Evolutionary conservation across 2,329 filamentous ascomycete species (phyloP), one percentile per base, ranked within the genome.

Genomic region (Aspergillus floridensis): DNA sequence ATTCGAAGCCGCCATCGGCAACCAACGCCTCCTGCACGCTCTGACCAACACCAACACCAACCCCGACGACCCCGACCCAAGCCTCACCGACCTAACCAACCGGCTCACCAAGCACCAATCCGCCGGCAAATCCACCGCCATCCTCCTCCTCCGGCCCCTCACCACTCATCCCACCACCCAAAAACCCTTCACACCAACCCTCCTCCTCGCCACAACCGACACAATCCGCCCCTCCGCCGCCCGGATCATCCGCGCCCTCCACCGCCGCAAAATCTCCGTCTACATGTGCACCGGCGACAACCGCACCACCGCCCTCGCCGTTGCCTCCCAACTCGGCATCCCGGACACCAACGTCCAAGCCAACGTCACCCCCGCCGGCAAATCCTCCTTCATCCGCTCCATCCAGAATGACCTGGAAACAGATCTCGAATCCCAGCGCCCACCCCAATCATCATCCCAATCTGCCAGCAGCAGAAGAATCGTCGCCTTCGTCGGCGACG

Each of bases 211-310:
- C 50, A 88, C 93, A 52, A 88, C 92, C 0, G 93, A 97, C 66
- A 87, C 91, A 1, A 84, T 96, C 63, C 88, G 93, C 2, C 83
- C 86, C 0, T 91, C 96, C 74, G 87, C 92, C 0, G 75, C 78
- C 1, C 70, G 78, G 7, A 86, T 93, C 19, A 83, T 96, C 59
- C 74, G 77, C 6, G 81, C 86, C 1, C 84, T 96, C 0, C 83
- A 85, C 48, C 75, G 82, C 4, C 84, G 84, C 16, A 86, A 88
- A 21, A 87, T 90, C 50, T 84, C 87, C 32, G 89, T 96, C 4
- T 96, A 89, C 86, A 96, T 97, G 91, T 87, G 96, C 41, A 96
- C 92, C 0, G 93, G 93, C 31, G 93, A 97, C 78, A 96, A 96
- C 70, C 79, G 81, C n/a, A 87, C 81, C n/a, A 97, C 93, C 0